phyloP scores from a whole-genome alignment of 1,284 basidiomycete genomes.

The Leccinum solheimii region DNA sequence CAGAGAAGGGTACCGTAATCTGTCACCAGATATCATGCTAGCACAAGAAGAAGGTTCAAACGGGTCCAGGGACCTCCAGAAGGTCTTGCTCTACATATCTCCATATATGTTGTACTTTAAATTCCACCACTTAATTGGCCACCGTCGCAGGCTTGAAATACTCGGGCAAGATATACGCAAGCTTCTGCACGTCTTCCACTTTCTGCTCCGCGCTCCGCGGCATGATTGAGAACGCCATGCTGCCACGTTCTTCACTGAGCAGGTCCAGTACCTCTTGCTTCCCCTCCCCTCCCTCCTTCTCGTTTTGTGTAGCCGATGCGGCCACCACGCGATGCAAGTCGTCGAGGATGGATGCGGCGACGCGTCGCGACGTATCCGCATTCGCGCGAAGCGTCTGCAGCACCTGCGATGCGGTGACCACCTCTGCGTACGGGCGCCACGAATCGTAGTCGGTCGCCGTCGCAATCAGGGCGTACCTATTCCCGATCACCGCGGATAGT shows the following conservation, averaged over 20 bases:
- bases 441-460: constrained; percentile 92
- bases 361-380: constrained; percentile 77
- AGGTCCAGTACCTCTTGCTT: constrained; percentile 13
- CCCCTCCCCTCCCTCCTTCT: too few relatives aligned
- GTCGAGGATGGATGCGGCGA: constrained; percentile 76
- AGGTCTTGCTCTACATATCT: too few relatives aligned
- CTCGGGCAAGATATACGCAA: constrained; percentile 77
- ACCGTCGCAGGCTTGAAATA: constrained; percentile 47
- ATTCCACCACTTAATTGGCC: background rate
- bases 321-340: constrained; percentile 45
- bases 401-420: constrained; percentile 89
- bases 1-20: too few relatives aligned
- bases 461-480: constrained; percentile 82
- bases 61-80: too few relatives aligned
- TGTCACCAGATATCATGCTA: too few relatives aligned
- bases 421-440: constrained; percentile 77
- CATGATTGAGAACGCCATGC: constrained; percentile 86
- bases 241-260: constrained; percentile 63
- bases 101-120: too few relatives aligned
- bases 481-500: too few relatives aligned
- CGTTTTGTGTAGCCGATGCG: too few relatives aligned
- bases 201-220: constrained; percentile 65
- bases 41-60: too few relatives aligned
- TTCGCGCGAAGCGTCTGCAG: constrained; percentile 86
- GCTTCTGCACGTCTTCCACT: constrained; percentile 68